Evolutionary conservation across 2,329 filamentous ascomycete species (phyloP).

Genomic region (Lasiodiplodia sp.): DNA sequence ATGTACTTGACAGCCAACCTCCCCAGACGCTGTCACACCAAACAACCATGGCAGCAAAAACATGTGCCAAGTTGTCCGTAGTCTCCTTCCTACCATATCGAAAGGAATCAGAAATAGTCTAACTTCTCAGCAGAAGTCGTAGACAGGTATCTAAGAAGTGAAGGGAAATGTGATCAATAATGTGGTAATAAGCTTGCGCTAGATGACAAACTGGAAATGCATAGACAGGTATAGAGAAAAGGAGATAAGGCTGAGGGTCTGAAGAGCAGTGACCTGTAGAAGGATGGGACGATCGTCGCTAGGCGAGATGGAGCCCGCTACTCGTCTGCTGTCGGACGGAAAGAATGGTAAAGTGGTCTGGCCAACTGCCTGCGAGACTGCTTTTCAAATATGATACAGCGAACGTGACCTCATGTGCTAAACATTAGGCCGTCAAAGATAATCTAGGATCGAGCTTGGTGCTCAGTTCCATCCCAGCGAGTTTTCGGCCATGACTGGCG

Average conservation of each 20-base stretch:
- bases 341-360: conserved; percentile 26
- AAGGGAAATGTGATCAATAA: conserved; percentile 39
- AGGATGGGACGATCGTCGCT: conserved; percentile 28
- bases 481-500: conserved; percentile 91
- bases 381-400: conserved; percentile 41
- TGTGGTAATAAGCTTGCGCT: conserved; percentile 38
- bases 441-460: background rate
- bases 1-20: conserved; percentile 27
- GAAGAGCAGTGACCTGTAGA: conserved; percentile 25
- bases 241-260: conserved; percentile 34
- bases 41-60: conserved; percentile 2
- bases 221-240: conserved; percentile 49
- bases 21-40: conserved; percentile 25
- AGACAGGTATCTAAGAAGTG: conserved; percentile 53
- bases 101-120: conserved; percentile 29
- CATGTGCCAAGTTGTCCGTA: conserved; percentile 13
- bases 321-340: conserved; percentile 10
- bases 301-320: background rate
- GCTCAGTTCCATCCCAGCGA: conserved; percentile 91
- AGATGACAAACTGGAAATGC: conserved; percentile 34
- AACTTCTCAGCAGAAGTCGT: conserved; percentile 35
- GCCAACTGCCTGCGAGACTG: conserved; percentile 25
- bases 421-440: conserved; percentile 28
- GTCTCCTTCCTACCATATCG: conserved; percentile 18
- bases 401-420: conserved; percentile 35